Evolutionary conservation across 805 yeast genomes (phyloP).

Genomic region (Tetrapisispora iriomotensis): DNA sequence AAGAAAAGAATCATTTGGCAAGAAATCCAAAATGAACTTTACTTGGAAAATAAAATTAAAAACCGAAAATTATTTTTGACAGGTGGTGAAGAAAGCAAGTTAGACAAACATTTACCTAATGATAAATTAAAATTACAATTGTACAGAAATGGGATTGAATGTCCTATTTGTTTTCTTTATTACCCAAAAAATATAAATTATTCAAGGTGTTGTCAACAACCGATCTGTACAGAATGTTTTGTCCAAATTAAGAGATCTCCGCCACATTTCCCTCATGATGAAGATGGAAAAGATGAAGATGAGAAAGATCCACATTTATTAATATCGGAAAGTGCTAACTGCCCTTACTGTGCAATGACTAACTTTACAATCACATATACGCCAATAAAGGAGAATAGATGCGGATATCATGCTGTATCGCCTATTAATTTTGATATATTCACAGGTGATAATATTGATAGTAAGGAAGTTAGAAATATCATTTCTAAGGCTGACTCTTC

Average conservation of each 20-base stretch:
- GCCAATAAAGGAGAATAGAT: conserved; percentile 44
- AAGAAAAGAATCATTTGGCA: conserved; percentile 39
- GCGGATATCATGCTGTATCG: conserved; percentile 47
- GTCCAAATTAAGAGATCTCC: conserved; percentile 77
- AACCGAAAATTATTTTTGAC: conserved; percentile 13
- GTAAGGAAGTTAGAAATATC: conserved; percentile 4
- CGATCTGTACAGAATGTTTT: conserved; percentile 93
- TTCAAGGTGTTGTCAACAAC: conserved; percentile 85
- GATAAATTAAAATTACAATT: conserved; percentile 42
- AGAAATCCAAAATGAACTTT: conserved; percentile 51
- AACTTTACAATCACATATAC: conserved; percentile 76
- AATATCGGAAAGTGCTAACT: conserved; percentile 77
- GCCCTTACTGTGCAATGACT: conserved; percentile 88
- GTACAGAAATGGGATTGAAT: conserved; percentile 65
- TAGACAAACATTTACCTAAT: conserved; percentile 16
- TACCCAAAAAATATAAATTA: conserved; percentile 34
- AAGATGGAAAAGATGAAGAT: conserved; percentile 18
- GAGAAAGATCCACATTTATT: conserved; percentile 47
- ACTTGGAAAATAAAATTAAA: conserved; percentile 41
- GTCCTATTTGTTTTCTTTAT: conserved; percentile 88
- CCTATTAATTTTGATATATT: conserved; percentile 35
- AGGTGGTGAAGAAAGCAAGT: conserved; percentile 28
- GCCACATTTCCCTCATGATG: conserved; percentile 87
- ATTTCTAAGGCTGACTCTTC: neutral
- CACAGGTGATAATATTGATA: conserved; percentile 2